Evolutionary conservation across 805 yeast species (phyloP).

Genomic region (Kodamaea kaohsiungensis): DNA sequence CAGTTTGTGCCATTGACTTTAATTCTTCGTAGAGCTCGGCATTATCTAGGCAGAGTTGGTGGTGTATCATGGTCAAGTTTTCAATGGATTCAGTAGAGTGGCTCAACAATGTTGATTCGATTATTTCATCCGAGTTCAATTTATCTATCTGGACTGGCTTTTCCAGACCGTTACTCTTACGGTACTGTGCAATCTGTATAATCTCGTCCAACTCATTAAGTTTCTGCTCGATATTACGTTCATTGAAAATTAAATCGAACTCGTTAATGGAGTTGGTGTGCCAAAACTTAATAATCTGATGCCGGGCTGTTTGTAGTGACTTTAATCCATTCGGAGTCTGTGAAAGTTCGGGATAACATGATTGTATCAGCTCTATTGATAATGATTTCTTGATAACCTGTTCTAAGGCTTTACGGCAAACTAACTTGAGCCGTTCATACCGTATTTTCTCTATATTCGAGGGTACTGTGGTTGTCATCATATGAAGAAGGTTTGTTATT

Average conservation of each 20-base stretch:
- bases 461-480: neutral
- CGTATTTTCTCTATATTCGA: conserved; percentile 35
- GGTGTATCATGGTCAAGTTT: conserved; percentile 34
- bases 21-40: conserved; percentile 26
- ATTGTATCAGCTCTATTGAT: conserved; percentile 48
- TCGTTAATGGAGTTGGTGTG: conserved; percentile 49
- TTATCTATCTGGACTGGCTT: conserved; percentile 24
- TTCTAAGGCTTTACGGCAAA: conserved; percentile 54
- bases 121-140: conserved; percentile 31
- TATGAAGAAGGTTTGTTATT: neutral
- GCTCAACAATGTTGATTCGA: conserved; percentile 29
- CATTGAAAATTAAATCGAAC: conserved; percentile 54
- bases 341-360: conserved; percentile 58
- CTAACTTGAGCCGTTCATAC: conserved; percentile 49
- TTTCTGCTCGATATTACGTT: conserved; percentile 44
- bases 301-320: conserved; percentile 48
- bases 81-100: conserved; percentile 24
- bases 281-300: conserved; percentile 56
- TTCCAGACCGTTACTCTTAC: conserved; percentile 17
- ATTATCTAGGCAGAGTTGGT: conserved; percentile 39
- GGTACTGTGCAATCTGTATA: conserved; percentile 40
- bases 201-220: conserved; percentile 51
- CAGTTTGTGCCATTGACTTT: conserved; percentile 18
- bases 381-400: conserved; percentile 52
- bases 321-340: conserved; percentile 45